Conservation (phyloP, 805 yeast genomes). For the Metschnikowia koreensis region DNA sequence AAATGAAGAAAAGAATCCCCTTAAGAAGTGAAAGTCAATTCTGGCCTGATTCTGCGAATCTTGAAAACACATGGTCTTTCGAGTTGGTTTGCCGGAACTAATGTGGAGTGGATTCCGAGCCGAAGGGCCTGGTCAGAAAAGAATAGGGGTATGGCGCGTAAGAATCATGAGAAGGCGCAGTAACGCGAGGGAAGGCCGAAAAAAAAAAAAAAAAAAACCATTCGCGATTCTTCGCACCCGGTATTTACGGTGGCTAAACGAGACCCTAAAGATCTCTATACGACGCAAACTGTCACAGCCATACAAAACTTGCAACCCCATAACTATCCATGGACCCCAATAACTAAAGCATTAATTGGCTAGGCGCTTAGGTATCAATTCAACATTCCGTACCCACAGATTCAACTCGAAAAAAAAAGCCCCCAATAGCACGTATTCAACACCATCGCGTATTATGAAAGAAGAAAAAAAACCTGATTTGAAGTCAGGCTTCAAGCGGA, state of each 20-base stretch:
- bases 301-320: not conserved
- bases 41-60: not conserved
- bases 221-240: conserved; percentile 6
- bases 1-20: no score
- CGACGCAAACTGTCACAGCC: conserved; percentile 6
- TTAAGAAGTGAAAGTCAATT: no score
- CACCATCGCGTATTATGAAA: conserved; percentile 8
- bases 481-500: conserved; percentile 59
- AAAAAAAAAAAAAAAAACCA: conserved; percentile 2
- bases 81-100: not conserved
- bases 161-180: not conserved
- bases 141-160: not conserved
- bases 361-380: conserved; percentile 4
- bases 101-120: not conserved
- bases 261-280: conserved; percentile 5
- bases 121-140: not conserved
- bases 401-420: conserved; percentile 7
- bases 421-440: not conserved
- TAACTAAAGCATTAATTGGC: not conserved
- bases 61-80: not conserved
- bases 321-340: conserved; percentile 1
- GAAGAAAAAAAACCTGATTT: conserved; percentile 9
- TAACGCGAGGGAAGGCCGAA: not conserved
- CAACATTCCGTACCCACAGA: conserved; percentile 3
- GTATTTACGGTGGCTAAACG: conserved; percentile 6